Evolutionary conservation across 2,329 filamentous ascomycete species (phyloP).

Genomic region (Xylaria sp.): DNA sequence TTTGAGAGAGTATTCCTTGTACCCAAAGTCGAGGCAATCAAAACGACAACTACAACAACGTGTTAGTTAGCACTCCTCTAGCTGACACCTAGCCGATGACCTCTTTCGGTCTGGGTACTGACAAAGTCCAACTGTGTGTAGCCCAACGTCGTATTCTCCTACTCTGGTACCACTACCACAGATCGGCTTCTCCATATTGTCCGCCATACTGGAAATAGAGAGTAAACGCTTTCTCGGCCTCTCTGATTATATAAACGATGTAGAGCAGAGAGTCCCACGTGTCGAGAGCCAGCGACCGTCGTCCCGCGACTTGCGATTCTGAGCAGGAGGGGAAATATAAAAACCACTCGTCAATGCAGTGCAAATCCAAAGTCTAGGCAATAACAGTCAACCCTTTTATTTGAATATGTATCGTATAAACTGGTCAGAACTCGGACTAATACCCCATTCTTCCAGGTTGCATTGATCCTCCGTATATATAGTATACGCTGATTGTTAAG

Average conservation of each 20-base stretch:
- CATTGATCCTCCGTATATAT: conserved; percentile 6
- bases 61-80: background rate
- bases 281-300: conserved; percentile 41
- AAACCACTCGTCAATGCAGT: conserved; percentile 8
- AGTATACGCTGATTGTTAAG: background rate
- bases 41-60: conserved; percentile 45
- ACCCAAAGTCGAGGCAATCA: conserved; percentile 48
- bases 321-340: conserved; percentile 35
- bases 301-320: conserved; percentile 45
- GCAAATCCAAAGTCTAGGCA: background rate
- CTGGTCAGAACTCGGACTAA: background rate
- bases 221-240: background rate
- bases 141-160: conserved; percentile 50
- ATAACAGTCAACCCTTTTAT: background rate
- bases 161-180: conserved; percentile 46
- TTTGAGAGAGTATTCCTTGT: background rate
- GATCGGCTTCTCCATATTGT: conserved; percentile 43
- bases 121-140: conserved; percentile 52
- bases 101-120: conserved; percentile 33
- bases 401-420: background rate
- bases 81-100: background rate
- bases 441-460: background rate
- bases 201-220: conserved; percentile 31
- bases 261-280: background rate
- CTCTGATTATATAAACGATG: background rate